These are phyloP conservation scores for Cajanus cajan DNA, from an alignment of 306 rosid genomes.

Conservation along the genomic window DNA sequence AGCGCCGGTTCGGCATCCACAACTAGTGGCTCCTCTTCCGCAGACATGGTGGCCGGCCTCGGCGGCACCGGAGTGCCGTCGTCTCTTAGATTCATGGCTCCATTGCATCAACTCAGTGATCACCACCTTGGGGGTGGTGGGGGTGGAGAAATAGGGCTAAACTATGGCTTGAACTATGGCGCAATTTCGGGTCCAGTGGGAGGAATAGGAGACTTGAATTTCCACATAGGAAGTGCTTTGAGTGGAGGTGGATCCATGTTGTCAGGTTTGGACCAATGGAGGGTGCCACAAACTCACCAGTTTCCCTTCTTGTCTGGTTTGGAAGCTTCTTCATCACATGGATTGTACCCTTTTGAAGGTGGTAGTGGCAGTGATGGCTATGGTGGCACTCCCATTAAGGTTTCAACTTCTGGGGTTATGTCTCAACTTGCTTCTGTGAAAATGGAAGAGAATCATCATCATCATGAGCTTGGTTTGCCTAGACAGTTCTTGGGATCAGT, in stretches of 20 bases:
- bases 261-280: conserved; percentile 53
- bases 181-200: conserved; percentile 47
- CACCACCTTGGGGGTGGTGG: conserved; percentile 27
- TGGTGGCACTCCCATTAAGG: conserved; percentile 32
- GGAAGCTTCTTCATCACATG: conserved; percentile 51
- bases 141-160: conserved; percentile 48
- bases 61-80: conserved; percentile 33
- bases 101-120: conserved; percentile 53
- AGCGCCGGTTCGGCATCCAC: conserved; percentile 40
- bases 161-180: conserved; percentile 55
- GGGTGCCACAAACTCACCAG: conserved; percentile 59
- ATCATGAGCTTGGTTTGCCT: conserved; percentile 43
- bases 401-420: conserved; percentile 22
- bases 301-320: conserved; percentile 58
- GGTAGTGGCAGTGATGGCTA: conserved; percentile 20
- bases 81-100: conserved; percentile 53
- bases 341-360: conserved; percentile 44
- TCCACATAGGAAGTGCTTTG: conserved; percentile 52
- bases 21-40: conserved; percentile 38
- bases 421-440: conserved; percentile 51
- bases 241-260: conserved; percentile 41
- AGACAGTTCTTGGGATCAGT: conserved; percentile 60
- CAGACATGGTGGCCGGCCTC: conserved; percentile 38
- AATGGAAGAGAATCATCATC: conserved; percentile 53
- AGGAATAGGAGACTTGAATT: conserved; percentile 58